phyloP scores from a whole-genome alignment of 768 basidiomycete genomes.

The Amanita pallidorosea region DNA sequence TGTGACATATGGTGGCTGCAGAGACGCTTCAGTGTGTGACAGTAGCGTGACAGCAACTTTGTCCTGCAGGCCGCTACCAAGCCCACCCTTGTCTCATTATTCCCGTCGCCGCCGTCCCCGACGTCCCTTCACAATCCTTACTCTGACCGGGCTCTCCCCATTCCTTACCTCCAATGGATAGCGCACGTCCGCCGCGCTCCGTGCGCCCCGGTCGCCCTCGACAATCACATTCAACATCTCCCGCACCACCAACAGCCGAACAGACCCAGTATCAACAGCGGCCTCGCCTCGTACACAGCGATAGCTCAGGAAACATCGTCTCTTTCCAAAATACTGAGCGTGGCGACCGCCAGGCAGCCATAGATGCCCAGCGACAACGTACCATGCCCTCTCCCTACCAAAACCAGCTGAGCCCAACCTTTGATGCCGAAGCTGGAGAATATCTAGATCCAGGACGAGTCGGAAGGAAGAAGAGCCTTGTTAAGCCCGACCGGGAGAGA shows the following conservation, averaged over 20 bases:
- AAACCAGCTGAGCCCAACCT: slow-evolving; percentile 18
- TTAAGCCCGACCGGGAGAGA: slow-evolving; percentile 90
- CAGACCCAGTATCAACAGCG: slow-evolving; percentile 14
- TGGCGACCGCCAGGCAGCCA: slow-evolving; percentile 51
- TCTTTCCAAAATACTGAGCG: slow-evolving; percentile 62
- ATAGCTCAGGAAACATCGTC: slow-evolving; percentile 36
- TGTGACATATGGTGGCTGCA: no score
- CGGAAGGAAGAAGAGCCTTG: slow-evolving; percentile 82
- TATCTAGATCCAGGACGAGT: slow-evolving; percentile 40
- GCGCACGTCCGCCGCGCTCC: slow-evolving; percentile 42
- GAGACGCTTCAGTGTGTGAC: neutral
- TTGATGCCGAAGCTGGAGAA: slow-evolving; percentile 31
- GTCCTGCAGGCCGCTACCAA: neutral
- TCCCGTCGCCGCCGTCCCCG: slow-evolving; percentile 8
- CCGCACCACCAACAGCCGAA: slow-evolving; percentile 28
- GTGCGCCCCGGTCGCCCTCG: slow-evolving; percentile 32
- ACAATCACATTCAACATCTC: slow-evolving; percentile 25
- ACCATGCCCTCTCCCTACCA: slow-evolving; percentile 36
- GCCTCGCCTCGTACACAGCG: slow-evolving; percentile 22
- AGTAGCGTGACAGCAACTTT: neutral
- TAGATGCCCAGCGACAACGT: slow-evolving; percentile 46
- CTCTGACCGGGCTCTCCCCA: neutral
- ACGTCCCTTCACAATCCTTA: slow-evolving; percentile 5
- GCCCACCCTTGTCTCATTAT: slow-evolving; percentile 6
- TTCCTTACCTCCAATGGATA: slow-evolving; percentile 21